Conservation (phyloP, 345 rosid species). For the Punica granatum region DNA sequence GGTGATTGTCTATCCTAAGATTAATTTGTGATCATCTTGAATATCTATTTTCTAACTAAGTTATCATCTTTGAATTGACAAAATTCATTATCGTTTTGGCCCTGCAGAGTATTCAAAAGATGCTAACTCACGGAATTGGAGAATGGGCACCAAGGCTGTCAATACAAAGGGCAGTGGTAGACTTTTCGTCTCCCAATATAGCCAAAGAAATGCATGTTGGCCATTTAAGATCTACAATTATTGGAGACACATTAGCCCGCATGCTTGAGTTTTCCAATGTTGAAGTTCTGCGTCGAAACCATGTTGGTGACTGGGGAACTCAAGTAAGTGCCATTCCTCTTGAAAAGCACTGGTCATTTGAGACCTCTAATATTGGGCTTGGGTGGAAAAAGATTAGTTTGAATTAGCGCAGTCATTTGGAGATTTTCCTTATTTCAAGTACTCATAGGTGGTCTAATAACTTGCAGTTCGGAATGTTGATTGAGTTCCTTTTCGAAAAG, state of each 20-base stretch:
- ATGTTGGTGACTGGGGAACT: conserved; percentile 99
- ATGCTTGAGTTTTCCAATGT: conserved; percentile 90
- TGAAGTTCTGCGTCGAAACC: conserved; percentile 89
- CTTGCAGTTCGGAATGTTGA: conserved; percentile 94
- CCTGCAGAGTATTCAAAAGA: conserved; percentile 64
- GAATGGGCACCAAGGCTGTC: conserved; percentile 73
- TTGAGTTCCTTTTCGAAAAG: conserved; percentile 80
- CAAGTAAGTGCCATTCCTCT: conserved; percentile 48
- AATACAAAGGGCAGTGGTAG: conserved; percentile 76
- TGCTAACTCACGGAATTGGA: conserved; percentile 76
- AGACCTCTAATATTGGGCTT: not conserved
- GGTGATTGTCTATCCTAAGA: conserved; percentile 30
- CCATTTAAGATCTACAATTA: conserved; percentile 90
- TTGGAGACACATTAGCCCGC: conserved; percentile 90
- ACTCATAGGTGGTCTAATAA: conserved; percentile 1
- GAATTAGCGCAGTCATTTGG: not conserved
- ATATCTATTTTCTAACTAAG: not conserved
- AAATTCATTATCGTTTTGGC: conserved; percentile 10
- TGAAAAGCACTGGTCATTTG: not conserved
- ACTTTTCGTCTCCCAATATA: conserved; percentile 98
- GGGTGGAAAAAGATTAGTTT: not conserved
- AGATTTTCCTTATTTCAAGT: not conserved
- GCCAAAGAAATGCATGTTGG: conserved; percentile 99
- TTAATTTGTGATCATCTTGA: not conserved
- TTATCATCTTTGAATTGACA: not conserved